Base-by-base conservation (phyloP, 2,329 filamentous ascomycete genomes). In the Colletotrichum echinochloae region DNA sequence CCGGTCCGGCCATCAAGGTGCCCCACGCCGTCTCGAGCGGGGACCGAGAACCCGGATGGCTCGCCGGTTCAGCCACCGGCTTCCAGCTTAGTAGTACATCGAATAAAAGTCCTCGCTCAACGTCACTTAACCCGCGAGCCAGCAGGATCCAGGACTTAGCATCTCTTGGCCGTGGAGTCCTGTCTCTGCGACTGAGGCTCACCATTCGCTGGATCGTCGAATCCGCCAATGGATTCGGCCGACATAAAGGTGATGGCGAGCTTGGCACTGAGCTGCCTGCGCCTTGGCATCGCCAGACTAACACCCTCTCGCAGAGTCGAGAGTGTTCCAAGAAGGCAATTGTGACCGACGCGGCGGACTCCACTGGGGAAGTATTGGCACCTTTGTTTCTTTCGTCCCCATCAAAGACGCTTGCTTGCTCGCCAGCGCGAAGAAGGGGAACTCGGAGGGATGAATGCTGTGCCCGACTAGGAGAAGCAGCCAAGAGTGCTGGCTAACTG, bases 101-200 rank as follows among this genome's bases (percentile, higher is more conserved):
- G 20, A 55, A n/a, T n/a, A n/a, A 55, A 55, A 23, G 33, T 18
- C 26, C 26, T 33, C 44, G n/a, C n/a, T 30, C 57, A 37, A 20
- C 68, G 26, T 70, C 64, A 63, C 52, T 52, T 33, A 48, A 6
- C 51, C 33, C 64, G 18, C 51, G 64, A 68, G 44, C 59, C 68
- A 63, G 59, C 52, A 60, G 5, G 41, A 63, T 52, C 68, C 52
- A 60, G 5, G 41, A 63, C 57, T 71, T 68, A 68, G 64, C 52
- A 68, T 59, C 26, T 71, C 68, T 71, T 71, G 64, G 68, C 68
- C 68, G 59, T 71, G 68, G 68, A 35, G 64, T 63, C 28, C 46
- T 35, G 51, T 41, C 46, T 68, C 18, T 67, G 14, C 8, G 30
- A 28, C 55, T 23, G 30, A 49, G 65, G 35, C 37, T 69, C 14